These are phyloP conservation scores for Blastocystis sp. DNA, from an alignment of 352 stramenopile species.

Conservation along the genomic window DNA sequence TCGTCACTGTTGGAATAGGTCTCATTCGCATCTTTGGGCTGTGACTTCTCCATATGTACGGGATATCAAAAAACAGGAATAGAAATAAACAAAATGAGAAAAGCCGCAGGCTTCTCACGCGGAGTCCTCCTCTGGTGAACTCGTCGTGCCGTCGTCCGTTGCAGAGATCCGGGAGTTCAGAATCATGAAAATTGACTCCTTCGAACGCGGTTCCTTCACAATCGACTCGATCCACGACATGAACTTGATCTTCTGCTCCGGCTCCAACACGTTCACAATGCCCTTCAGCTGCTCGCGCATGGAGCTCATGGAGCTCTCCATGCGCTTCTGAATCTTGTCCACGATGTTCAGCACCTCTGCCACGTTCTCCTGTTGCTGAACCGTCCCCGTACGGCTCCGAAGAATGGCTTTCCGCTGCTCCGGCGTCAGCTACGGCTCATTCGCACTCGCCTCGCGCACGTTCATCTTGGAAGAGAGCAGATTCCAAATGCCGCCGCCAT, in stretches of 20 bases:
- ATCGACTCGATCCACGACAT: conserved; percentile 68
- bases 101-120: conserved; percentile 5
- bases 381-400: conserved; percentile 62
- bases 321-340: conserved; percentile 68
- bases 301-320: conserved; percentile 70
- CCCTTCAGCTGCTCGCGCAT: conserved; percentile 70
- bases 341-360: conserved; percentile 69
- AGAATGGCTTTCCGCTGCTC: conserved; percentile 72
- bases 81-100: conserved; percentile 11
- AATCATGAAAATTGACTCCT: conserved; percentile 21
- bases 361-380: conserved; percentile 70
- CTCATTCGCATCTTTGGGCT: not conserved
- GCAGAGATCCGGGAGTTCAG: conserved; percentile 32
- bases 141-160: not conserved
- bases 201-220: not conserved
- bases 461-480: conserved; percentile 71
- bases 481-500: conserved; percentile 72
- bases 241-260: conserved; percentile 71
- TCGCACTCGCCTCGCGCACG: not conserved
- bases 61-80: conserved; percentile 5
- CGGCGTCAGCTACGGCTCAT: conserved; percentile 40
- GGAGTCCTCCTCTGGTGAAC: conserved; percentile 28
- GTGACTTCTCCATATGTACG: not conserved
- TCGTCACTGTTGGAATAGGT: conserved; percentile 31
- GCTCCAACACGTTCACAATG: conserved; percentile 70